These are phyloP conservation scores for Irpex lacteus DNA, from an alignment of 1,284 basidiomycete genomes.

Conservation along the genomic window DNA sequence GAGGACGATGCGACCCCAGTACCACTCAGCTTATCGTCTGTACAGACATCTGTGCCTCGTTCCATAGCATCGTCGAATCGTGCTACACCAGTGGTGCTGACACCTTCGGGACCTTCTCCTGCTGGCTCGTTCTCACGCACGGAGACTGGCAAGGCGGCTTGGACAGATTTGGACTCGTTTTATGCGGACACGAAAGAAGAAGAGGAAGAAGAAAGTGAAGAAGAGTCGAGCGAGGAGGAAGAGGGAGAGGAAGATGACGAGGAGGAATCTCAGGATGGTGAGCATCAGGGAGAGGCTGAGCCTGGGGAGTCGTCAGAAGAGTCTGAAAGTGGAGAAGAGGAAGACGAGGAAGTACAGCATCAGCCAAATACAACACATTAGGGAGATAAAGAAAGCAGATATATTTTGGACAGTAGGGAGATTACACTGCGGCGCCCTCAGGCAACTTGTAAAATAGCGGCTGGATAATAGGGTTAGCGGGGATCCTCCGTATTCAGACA, in stretches of 20 bases:
- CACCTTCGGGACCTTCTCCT: constrained; percentile 47
- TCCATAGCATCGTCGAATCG: constrained; percentile 21
- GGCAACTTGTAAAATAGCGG: constrained; percentile 69
- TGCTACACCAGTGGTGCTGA: constrained; percentile 46
- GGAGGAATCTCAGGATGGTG: constrained; percentile 24
- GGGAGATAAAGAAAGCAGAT: constrained; percentile 11
- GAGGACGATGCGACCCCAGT: constrained; percentile 49
- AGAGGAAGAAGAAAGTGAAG: constrained; percentile 28
- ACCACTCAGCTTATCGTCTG: constrained; percentile 17
- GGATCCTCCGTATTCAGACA: neutral
- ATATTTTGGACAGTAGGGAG: constrained; percentile 16
- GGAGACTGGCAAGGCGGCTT: constrained; percentile 41
- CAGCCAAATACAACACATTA: neutral
- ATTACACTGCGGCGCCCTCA: constrained; percentile 43
- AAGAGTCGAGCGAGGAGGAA: constrained; percentile 27
- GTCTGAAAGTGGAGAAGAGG: constrained; percentile 20
- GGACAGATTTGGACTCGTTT: constrained; percentile 68
- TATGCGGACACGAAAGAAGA: constrained; percentile 43
- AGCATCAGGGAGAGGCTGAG: constrained; percentile 24
- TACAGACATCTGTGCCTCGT: constrained; percentile 19
- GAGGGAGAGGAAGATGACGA: constrained; percentile 34
- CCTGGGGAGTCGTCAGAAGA: constrained; percentile 29
- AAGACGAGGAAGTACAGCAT: constrained; percentile 6
- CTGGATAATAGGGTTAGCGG: constrained; percentile 30
- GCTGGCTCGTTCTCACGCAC: constrained; percentile 34